phyloP scores from a whole-genome alignment of 2,329 filamentous ascomycete species.

The Phyllosticta capitalensis region DNA sequence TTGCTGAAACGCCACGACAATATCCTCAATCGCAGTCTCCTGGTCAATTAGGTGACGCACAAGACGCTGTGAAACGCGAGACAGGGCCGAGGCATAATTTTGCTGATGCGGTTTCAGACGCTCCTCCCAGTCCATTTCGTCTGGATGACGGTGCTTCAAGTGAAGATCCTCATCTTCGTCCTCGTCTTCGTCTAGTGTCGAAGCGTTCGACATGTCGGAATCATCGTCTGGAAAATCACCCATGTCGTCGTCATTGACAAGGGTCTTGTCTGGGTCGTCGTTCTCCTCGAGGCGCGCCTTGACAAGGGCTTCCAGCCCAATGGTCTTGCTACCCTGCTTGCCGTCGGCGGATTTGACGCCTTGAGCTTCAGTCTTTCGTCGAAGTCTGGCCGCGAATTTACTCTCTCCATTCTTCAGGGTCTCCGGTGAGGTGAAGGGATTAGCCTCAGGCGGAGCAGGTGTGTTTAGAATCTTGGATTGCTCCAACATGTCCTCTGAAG shows the following conservation, averaged over 20 bases:
- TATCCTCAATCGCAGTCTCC: slow-evolving; percentile 35
- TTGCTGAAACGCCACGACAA: slow-evolving; percentile 35
- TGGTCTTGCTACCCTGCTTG: neutral
- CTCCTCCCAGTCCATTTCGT: slow-evolving; percentile 30
- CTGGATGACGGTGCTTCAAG: slow-evolving; percentile 13
- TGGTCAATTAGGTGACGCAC: slow-evolving; percentile 37
- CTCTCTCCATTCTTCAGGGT: neutral
- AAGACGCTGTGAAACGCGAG: slow-evolving; percentile 34
- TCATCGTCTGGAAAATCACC: neutral
- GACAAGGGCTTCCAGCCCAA: neutral
- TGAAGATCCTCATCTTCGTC: neutral
- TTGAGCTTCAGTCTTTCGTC: slow-evolving; percentile 6
- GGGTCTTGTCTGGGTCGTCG: slow-evolving; percentile 16
- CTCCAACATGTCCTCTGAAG: slow-evolving; percentile 13
- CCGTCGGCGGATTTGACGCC: neutral
- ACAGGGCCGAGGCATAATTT: slow-evolving; percentile 28
- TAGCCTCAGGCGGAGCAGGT: neutral
- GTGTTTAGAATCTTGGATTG: neutral
- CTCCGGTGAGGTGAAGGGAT: neutral
- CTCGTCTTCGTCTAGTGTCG: neutral
- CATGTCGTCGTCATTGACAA: slow-evolving; percentile 16
- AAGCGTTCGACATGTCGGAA: neutral
- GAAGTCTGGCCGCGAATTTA: slow-evolving; percentile 3
- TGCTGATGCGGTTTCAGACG: slow-evolving; percentile 31
- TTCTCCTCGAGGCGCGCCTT: neutral